Base-by-base conservation (phyloP, 179 eudicot species). In the Silene coronaria region DNA sequence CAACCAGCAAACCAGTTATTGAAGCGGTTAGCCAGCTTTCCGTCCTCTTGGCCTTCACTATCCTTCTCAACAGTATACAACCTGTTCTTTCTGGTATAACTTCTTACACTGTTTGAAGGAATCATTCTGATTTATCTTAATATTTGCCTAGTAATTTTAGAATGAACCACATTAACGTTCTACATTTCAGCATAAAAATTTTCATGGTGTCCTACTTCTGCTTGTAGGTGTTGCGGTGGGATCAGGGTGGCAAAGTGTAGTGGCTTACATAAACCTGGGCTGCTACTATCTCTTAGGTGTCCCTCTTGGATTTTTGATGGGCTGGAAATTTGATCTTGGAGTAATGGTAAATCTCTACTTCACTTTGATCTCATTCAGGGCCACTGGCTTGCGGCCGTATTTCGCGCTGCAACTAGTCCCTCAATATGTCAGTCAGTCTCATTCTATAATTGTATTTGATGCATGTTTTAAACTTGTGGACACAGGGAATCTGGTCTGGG, bases 151-250 rank as follows among this genome's bases (percentile, higher is more conserved):
- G 3, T 32, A 32, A 32, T 32, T 32, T 32, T 32, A 32, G 36
- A 32, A 32, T 32, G 36, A 32, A 32, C 36, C 36, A 6, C 4
- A 32, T 32, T 32, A 32, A 12, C 7, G 55, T n/a, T 48, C 55
- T 48, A 3, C 17, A 48, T 7, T 48, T 48, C 55, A 48, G n/a
- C n/a, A 14, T 16, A 13, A 36, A 11, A 1, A 13, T 48, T 16
- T 42, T 13, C n/a, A 12, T 16, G 55, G 17, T 48, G 55, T 13
- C 4, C 55, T 48, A 16, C 42, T 36, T 36, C 7, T 57, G 48
- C 11, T 57, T 45, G 70, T 67, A 85, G 88, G 88, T 36, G 85
- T 85, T 23, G 88, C 88, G 27, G 88, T 85, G 3, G 88, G 88
- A 70, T 82, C 87, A 42, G 87, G 87, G 28, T 85, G 87, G 87